These are phyloP conservation scores for Penicillium malachiteum DNA, from an alignment of 495 filamentous ascomycete species.

Conservation along the genomic window DNA sequence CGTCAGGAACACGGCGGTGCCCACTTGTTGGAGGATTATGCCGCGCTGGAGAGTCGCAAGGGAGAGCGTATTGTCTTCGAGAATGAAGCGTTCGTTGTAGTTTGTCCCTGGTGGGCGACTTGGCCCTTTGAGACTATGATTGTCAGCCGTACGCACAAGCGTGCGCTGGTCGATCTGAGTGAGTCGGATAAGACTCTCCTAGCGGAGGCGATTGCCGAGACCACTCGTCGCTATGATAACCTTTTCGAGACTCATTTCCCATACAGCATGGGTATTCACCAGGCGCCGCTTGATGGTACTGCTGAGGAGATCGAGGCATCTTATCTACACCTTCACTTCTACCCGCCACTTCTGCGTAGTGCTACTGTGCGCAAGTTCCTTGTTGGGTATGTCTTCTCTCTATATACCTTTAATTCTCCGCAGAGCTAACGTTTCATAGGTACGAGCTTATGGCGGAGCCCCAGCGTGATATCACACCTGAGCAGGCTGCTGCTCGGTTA, in stretches of 20 bases:
- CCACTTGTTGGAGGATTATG: slow-evolving; percentile 84
- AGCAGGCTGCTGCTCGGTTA: slow-evolving; percentile 83
- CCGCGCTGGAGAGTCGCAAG: slow-evolving; percentile 75
- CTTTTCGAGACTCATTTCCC: slow-evolving; percentile 96
- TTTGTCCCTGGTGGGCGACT: slow-evolving; percentile 95
- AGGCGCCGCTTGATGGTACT: slow-evolving; percentile 85
- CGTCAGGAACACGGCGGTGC: slow-evolving; percentile 63
- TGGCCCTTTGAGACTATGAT: slow-evolving; percentile 99
- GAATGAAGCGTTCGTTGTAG: slow-evolving; percentile 76
- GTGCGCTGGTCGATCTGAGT: slow-evolving; percentile 76
- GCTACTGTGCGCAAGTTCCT: slow-evolving; percentile 94
- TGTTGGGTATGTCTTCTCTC: slow-evolving; percentile 57
- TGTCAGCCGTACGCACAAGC: slow-evolving; percentile 74
- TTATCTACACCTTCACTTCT: slow-evolving; percentile 96
- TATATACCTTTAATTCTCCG: background rate
- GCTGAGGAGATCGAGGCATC: slow-evolving; percentile 80
- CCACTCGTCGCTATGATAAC: slow-evolving; percentile 91
- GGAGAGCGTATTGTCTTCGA: slow-evolving; percentile 82
- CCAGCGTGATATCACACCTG: slow-evolving; percentile 95
- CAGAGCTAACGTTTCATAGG: background rate
- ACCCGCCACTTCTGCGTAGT: slow-evolving; percentile 87
- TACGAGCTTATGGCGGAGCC: slow-evolving; percentile 88
- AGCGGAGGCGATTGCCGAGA: slow-evolving; percentile 80
- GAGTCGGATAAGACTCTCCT: slow-evolving; percentile 65
- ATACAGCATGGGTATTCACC: slow-evolving; percentile 91